Conservation (phyloP, 768 basidiomycete species). For the Cyclocybe aegerita region DNA sequence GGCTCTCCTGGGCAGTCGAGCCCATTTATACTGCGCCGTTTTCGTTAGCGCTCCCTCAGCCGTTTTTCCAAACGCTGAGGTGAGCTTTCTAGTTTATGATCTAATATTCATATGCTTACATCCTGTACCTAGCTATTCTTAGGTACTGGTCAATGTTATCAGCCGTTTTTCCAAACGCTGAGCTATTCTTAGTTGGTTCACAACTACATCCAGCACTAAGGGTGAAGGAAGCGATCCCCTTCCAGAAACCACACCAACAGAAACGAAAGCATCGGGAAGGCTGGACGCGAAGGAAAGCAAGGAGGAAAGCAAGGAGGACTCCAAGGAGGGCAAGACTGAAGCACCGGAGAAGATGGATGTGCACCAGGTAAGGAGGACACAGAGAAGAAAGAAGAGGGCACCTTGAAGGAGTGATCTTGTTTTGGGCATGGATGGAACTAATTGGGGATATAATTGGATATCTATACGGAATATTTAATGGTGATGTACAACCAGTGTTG, state of each 20-base stretch:
- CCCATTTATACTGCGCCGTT: too few species aligned
- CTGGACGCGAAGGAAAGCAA: constrained; percentile 6
- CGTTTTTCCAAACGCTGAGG: too few species aligned
- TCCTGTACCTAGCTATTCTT: too few species aligned
- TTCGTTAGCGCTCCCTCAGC: too few species aligned
- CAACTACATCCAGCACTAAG: neutral
- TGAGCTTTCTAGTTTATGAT: too few species aligned
- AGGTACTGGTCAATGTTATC: too few species aligned
- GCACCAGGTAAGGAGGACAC: constrained; percentile 1
- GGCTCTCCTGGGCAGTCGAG: too few species aligned
- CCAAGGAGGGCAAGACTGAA: constrained; percentile 1
- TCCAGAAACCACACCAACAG: neutral
- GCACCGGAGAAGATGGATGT: neutral
- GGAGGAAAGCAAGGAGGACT: constrained; percentile 3
- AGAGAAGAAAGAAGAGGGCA: constrained; percentile 9
- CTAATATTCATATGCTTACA: too few species aligned
- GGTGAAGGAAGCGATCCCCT: neutral
- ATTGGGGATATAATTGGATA: neutral
- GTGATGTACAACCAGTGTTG: too few species aligned
- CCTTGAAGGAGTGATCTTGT: neutral
- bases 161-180: too few species aligned
- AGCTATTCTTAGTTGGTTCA: too few species aligned
- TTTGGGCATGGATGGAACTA: neutral
- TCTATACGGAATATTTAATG: neutral
- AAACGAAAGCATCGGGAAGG: neutral